phyloP scores from a whole-genome alignment of 371 early-diverging fungal genomes.

The Capniomyces stellatus region DNA sequence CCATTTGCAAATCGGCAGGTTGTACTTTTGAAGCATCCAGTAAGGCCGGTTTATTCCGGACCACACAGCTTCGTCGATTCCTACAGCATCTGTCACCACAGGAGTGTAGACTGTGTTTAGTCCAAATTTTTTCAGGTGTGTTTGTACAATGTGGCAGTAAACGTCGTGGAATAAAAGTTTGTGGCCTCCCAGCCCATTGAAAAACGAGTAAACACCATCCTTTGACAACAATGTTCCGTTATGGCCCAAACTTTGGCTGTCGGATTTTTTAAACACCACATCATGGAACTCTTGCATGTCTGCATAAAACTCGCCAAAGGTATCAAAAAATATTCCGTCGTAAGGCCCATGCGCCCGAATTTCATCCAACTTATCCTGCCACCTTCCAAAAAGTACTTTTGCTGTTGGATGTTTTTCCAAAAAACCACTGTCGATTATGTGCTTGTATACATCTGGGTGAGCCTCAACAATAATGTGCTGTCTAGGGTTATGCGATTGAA shows the following conservation, averaged over 20 bases:
- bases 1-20: constrained; percentile 44
- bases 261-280: constrained; percentile 41
- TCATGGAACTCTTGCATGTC: constrained; percentile 76
- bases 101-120: constrained; percentile 48
- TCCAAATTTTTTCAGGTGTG: constrained; percentile 65
- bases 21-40: constrained; percentile 64
- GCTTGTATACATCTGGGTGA: constrained; percentile 84
- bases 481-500: constrained; percentile 51
- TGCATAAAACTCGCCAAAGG: constrained; percentile 86
- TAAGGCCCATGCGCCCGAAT: constrained; percentile 36
- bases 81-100: constrained; percentile 42
- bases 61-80: constrained; percentile 68
- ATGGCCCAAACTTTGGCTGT: neutral
- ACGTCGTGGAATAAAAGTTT: constrained; percentile 91
- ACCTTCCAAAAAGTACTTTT: constrained; percentile 70
- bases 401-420: constrained; percentile 62
- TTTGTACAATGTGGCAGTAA: constrained; percentile 64
- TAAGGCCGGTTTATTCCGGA: constrained; percentile 66
- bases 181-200: constrained; percentile 85
- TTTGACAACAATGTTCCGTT: constrained; percentile 7
- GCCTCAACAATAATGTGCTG: constrained; percentile 90
- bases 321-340: constrained; percentile 87
- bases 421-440: constrained; percentile 74
- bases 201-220: constrained; percentile 73
- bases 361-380: constrained; percentile 77